Evolutionary conservation across 257 asterid species (phyloP), one percentile per base, ranked within the genome.

Genomic region (Solanum bulbocastanum): DNA sequence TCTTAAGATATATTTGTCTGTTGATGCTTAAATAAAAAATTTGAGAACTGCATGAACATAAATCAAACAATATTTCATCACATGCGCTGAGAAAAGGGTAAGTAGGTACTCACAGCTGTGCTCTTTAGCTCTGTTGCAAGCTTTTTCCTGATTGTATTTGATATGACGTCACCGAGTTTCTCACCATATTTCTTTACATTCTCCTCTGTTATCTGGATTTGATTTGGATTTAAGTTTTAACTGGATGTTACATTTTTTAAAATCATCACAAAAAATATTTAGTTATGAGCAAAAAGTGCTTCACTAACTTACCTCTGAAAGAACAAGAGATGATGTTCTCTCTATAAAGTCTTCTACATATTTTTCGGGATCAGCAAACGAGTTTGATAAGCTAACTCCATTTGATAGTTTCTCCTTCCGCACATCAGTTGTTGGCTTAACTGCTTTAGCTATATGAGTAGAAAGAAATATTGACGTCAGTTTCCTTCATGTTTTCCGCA

Each of bases 341-440:
- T 91, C 94, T 90, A 94, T 83, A 69, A 94, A 90, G 82, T 94
- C 94, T 75, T 92, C 90, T n/a, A 94, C 93, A 90, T 92, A 90
- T 92, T 92, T 93, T 75, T 92, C 93, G 40, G 98, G 90, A 89
- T 93, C 95, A 7, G 95, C 95, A 88, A 86, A 93, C 39, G 93
- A 84, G 86, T 83, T 83, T 9, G 94, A 62, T 39, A 13, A 22
- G 88, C 86, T 85, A 73, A 76, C 91, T 39, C 89, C 88, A 49
- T 78, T 87, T 22, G 88, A 40, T 52, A 91, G 72, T 89, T 93
- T 93, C 93, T 86, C 93, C 90, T 91, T 93, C 66, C 82, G 58
- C n/a, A 90, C 87, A 88, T 91, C 92, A 74, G 86, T 88, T 44
- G 93, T 89, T 68, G 91, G 89, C 85, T 92, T 91, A 60, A 87